Conservation (phyloP, 2,329 filamentous ascomycete species). For the Juglanconis juglandina region DNA sequence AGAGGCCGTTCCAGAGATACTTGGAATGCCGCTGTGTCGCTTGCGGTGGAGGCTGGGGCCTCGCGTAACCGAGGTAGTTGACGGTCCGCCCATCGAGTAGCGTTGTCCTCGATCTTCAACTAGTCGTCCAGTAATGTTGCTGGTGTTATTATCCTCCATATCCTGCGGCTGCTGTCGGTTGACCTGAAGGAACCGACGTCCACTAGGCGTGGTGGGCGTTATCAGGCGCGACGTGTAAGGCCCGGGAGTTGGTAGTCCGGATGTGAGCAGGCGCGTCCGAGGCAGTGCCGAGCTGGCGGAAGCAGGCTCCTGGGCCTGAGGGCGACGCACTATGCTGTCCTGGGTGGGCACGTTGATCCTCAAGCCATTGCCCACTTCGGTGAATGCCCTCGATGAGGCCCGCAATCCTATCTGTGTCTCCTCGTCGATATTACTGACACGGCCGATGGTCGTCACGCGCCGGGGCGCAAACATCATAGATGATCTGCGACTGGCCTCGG, state of each 20-base stretch:
- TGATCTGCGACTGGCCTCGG: conserved; percentile 33
- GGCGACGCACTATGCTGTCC: conserved; percentile 7
- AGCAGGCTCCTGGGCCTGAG: conserved; percentile 30
- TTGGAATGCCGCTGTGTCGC: conserved; percentile 41
- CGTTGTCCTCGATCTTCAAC: conserved; percentile 42
- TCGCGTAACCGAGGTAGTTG: conserved; percentile 36
- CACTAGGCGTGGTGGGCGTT: conserved; percentile 35
- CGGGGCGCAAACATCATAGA: conserved; percentile 44
- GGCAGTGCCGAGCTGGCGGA: conserved; percentile 47
- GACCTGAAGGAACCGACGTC: conserved; percentile 42
- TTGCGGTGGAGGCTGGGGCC: conserved; percentile 44
- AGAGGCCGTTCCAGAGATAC: conserved; percentile 35
- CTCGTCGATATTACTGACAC: conserved; percentile 37
- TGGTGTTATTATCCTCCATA: conserved; percentile 32
- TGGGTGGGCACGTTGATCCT: conserved; percentile 36
- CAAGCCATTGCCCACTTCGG: conserved; percentile 45
- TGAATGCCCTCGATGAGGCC: conserved; percentile 56
- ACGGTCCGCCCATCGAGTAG: conserved; percentile 42
- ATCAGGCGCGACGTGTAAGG: conserved; percentile 37
- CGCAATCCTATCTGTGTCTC: conserved; percentile 50
- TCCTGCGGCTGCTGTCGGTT: conserved; percentile 33
- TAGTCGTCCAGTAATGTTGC: conserved; percentile 32
- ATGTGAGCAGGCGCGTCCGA: conserved; percentile 50
- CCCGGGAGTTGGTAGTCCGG: conserved; percentile 35
- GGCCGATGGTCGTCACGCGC: conserved; percentile 34